Evolutionary conservation across 129 eudicot genomes (phyloP).

Genomic region (Flaveria robusta): DNA sequence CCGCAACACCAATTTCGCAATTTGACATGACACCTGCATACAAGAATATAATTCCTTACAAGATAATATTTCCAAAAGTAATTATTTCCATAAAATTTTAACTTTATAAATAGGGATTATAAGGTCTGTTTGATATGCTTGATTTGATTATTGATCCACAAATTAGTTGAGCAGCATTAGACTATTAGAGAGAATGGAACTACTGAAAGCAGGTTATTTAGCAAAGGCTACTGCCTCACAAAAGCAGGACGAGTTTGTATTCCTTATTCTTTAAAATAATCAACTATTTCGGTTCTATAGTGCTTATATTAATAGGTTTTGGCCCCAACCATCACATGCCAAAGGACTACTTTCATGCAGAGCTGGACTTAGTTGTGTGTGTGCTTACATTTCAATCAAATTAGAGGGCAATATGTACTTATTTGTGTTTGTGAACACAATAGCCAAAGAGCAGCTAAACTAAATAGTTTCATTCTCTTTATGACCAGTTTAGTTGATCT

Average conservation of each 20-base stretch:
- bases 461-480: not conserved
- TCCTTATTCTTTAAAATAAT: not conserved
- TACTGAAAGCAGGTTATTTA: not conserved
- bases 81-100: not conserved
- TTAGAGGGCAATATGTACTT: not conserved
- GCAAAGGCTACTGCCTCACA: not conserved
- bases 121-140: not conserved
- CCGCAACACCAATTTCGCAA: slow-evolving; percentile 85
- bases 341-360: not conserved
- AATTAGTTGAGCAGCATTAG: not conserved
- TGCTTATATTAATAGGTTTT: not conserved
- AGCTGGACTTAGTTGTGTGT: slow-evolving; percentile 2
- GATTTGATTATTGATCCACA: not conserved
- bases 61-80: not conserved
- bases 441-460: not conserved
- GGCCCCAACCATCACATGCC: slow-evolving; percentile 11
- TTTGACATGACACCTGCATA: slow-evolving; percentile 70
- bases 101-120: not conserved
- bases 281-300: not conserved
- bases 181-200: not conserved
- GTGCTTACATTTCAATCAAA: not conserved
- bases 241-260: not conserved
- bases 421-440: not conserved
- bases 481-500: not conserved
- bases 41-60: slow-evolving; percentile 10